Conservation (phyloP, 2,329 filamentous ascomycete species). For the Colletotrichum falcatum region DNA sequence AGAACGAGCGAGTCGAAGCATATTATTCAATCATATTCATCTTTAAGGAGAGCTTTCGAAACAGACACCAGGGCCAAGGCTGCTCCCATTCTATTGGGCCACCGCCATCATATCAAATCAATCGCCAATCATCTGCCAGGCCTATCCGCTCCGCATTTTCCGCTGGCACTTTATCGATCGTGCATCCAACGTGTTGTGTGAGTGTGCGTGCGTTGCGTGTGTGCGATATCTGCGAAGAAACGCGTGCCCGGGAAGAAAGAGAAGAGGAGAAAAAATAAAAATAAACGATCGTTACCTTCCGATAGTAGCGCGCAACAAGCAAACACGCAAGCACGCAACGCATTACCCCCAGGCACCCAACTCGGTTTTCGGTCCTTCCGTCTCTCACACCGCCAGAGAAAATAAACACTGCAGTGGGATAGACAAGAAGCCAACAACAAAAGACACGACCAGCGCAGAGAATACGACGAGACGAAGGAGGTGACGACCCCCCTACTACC, state of each 20-base stretch:
- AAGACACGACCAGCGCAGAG: conserved; percentile 6
- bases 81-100: conserved; percentile 34
- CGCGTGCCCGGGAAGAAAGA: conserved; percentile 16
- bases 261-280: background rate
- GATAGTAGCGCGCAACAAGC: background rate
- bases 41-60: conserved; percentile 35
- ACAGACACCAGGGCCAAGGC: conserved; percentile 31
- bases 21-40: conserved; percentile 49
- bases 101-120: conserved; percentile 28
- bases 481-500: background rate
- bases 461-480: background rate
- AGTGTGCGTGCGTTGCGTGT: background rate
- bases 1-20: conserved; percentile 41
- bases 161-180: conserved; percentile 35
- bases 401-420: background rate
- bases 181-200: conserved; percentile 21
- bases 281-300: background rate
- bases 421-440: background rate
- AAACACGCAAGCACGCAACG: conserved; percentile 11
- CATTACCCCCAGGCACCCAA: background rate
- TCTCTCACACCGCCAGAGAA: conserved; percentile 11
- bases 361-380: background rate
- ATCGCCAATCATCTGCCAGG: conserved; percentile 33
- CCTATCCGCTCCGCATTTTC: conserved; percentile 37
- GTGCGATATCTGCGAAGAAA: conserved; percentile 28